These are phyloP conservation scores for Aspergillus asperescens DNA, from an alignment of 495 filamentous ascomycete species.

Conservation along the genomic window DNA sequence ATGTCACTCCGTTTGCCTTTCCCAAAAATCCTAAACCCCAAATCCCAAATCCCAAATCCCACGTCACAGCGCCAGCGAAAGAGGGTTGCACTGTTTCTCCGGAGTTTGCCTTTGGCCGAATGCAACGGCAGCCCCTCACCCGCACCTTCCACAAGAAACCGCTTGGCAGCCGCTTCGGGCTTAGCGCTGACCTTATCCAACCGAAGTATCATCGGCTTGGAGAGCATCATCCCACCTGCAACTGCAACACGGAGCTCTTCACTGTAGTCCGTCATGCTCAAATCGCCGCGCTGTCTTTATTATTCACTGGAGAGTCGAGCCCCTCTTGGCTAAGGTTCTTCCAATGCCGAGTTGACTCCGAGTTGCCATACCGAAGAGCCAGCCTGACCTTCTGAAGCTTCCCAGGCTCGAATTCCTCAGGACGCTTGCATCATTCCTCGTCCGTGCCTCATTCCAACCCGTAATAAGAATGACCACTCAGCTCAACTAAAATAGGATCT, in stretches of 20 bases:
- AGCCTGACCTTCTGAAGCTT: background rate
- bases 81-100: constrained; percentile 4
- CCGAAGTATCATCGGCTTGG: background rate
- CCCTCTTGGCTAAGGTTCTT: background rate
- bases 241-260: constrained; percentile 10
- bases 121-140: constrained; percentile 21
- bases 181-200: background rate
- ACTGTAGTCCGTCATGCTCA: background rate
- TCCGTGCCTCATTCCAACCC: background rate
- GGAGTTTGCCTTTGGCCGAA: background rate
- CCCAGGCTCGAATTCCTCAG: background rate
- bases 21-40: too few species aligned
- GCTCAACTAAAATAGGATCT: background rate
- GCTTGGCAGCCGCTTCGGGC: background rate
- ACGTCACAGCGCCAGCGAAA: background rate
- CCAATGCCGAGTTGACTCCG: background rate
- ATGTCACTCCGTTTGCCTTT: background rate
- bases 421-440: constrained; percentile 1
- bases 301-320: background rate
- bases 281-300: background rate
- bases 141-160: constrained; percentile 12
- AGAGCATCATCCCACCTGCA: background rate
- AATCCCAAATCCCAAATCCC: too few species aligned
- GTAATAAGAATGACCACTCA: background rate
- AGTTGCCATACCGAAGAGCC: background rate